Conservation (phyloP, 208 protist species). For the Crithidia thermophila region DNA sequence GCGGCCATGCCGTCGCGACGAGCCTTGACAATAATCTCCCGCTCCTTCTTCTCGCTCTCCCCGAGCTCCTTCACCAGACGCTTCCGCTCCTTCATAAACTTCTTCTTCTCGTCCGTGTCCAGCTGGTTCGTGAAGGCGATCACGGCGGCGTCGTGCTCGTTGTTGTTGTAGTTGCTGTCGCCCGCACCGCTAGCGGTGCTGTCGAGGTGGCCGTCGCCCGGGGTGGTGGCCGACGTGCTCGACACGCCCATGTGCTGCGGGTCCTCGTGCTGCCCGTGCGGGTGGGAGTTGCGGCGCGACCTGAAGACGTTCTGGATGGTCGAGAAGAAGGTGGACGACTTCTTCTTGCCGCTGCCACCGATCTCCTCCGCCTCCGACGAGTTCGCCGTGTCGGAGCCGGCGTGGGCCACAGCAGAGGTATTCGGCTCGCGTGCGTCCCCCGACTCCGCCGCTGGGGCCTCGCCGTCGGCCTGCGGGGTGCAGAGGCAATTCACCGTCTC, state of each 20-base stretch:
- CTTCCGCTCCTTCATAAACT: slow-evolving; percentile 45
- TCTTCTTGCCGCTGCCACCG: slow-evolving; percentile 12
- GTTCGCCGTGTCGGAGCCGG: slow-evolving; percentile 7
- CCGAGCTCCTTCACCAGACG: slow-evolving; percentile 35
- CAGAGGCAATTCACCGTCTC: slow-evolving; percentile 39
- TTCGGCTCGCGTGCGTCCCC: background rate
- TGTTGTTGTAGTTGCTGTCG: background rate
- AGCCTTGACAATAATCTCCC: slow-evolving; percentile 28
- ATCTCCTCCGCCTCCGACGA: slow-evolving; percentile 11
- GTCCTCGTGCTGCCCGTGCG: slow-evolving; percentile 19
- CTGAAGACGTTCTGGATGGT: slow-evolving; percentile 27
- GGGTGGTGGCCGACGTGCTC: background rate
- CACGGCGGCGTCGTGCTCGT: slow-evolving; percentile 18
- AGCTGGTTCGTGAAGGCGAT: slow-evolving; percentile 24
- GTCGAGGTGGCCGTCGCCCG: background rate
- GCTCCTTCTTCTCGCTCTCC: slow-evolving; percentile 41
- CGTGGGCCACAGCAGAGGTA: slow-evolving; percentile 2
- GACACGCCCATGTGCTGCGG: slow-evolving; percentile 3
- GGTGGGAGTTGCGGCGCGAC: slow-evolving; percentile 5
- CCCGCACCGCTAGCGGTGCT: background rate
- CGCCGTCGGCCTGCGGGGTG: slow-evolving; percentile 18
- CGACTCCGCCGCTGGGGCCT: slow-evolving; percentile 2
- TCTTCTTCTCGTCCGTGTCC: slow-evolving; percentile 29
- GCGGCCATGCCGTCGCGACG: slow-evolving; percentile 39
- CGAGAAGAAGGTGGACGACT: slow-evolving; percentile 8